Percentiles rank a stretch among this genome's conserved stretches.
phyloP scores from a whole-genome alignment of 2,329 filamentous ascomycete genomes.

The Colletotrichum theobromicola region DNA sequence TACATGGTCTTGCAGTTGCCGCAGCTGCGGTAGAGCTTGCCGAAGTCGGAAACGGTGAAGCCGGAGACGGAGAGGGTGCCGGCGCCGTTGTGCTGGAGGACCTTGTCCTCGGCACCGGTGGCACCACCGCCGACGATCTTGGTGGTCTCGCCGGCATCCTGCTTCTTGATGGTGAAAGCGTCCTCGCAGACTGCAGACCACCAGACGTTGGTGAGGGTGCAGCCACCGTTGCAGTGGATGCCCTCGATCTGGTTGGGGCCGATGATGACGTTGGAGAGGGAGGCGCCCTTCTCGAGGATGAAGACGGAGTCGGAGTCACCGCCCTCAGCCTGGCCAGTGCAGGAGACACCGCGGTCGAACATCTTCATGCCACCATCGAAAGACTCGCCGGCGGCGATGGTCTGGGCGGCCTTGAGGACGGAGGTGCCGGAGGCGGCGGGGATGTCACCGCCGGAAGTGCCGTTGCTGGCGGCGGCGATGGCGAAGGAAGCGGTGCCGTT shows the following conservation, averaged over 20 bases:
- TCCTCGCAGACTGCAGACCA: conserved; percentile 43
- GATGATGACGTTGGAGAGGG: conserved; percentile 50
- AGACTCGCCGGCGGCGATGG: conserved; percentile 29
- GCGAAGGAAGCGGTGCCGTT: neutral
- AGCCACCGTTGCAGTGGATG: conserved; percentile 51
- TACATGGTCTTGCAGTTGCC: conserved; percentile 20
- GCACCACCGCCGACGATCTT: conserved; percentile 17
- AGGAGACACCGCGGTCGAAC: conserved; percentile 45
- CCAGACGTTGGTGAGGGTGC: conserved; percentile 42
- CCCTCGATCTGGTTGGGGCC: conserved; percentile 49
- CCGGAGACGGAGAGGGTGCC: conserved; percentile 18
- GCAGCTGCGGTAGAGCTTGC: conserved; percentile 23
- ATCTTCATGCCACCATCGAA: conserved; percentile 32
- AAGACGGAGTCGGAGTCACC: conserved; percentile 47
- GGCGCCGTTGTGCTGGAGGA: conserved; percentile 23
- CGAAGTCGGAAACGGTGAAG: conserved; percentile 16
- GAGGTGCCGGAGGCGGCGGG: conserved; percentile 30
- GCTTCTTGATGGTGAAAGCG: conserved; percentile 38
- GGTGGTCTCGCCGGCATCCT: conserved; percentile 16
- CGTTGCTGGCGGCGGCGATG: neutral
- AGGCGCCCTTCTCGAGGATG: conserved; percentile 45
- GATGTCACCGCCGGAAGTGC: conserved; percentile 24
- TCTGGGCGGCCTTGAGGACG: conserved; percentile 26
- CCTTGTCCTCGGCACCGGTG: conserved; percentile 13
- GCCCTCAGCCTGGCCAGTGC: conserved; percentile 48